These are phyloP conservation scores for Colletotrichum neosansevieriae DNA, from an alignment of 2,329 filamentous ascomycete species.

Conservation along the genomic window DNA sequence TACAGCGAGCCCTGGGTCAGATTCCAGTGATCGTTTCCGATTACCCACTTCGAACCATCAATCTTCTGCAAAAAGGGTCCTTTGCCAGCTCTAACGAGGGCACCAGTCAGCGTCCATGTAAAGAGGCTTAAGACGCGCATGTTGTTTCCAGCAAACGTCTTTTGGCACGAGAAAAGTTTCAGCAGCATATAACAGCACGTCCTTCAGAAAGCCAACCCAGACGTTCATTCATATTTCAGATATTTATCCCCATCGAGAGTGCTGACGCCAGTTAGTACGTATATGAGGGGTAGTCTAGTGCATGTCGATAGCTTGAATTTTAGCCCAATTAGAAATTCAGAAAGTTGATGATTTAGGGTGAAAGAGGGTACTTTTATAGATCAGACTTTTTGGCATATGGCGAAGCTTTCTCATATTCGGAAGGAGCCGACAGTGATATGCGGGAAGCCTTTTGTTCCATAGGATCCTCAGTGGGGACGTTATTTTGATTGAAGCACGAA, in stretches of 20 bases:
- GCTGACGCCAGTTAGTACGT: too few relatives aligned
- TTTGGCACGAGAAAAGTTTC: too few relatives aligned
- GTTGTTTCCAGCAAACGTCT: background rate
- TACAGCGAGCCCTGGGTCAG: slow-evolving; percentile 37
- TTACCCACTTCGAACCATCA: slow-evolving; percentile 35
- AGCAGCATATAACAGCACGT: too few relatives aligned
- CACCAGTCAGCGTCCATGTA: slow-evolving; percentile 1
- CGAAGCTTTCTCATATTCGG: slow-evolving; percentile 35
- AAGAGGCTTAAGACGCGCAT: slow-evolving; percentile 28
- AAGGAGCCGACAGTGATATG: slow-evolving; percentile 23
- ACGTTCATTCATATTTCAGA: background rate
- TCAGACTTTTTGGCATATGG: too few relatives aligned
- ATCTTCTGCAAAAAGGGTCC: slow-evolving; percentile 36
- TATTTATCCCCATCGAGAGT: too few relatives aligned
- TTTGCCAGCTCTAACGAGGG: slow-evolving; percentile 21
- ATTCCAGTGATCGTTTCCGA: slow-evolving; percentile 41
- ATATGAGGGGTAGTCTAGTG: too few relatives aligned
- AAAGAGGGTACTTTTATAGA: too few relatives aligned
- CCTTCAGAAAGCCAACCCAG: background rate
- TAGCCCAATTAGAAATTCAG: too few relatives aligned
- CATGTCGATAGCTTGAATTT: too few relatives aligned
- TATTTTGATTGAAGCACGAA: slow-evolving; percentile 17
- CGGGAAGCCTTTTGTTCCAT: slow-evolving; percentile 2
- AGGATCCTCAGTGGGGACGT: background rate
- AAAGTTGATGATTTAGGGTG: too few relatives aligned